These are phyloP conservation scores for Termitomyces sp. DNA, from an alignment of 768 basidiomycete species.

Conservation along the genomic window DNA sequence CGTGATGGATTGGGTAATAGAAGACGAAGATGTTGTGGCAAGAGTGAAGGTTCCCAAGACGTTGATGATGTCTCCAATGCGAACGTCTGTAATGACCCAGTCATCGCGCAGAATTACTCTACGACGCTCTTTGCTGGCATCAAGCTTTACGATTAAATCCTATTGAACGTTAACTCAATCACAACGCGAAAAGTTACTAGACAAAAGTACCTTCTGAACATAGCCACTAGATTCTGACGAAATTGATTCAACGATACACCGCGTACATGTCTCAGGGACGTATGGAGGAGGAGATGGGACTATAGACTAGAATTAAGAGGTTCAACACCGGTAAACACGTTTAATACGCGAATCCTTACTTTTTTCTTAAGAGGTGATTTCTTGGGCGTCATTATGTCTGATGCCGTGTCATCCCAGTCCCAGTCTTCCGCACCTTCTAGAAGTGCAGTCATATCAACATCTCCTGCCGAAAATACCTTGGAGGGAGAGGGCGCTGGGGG, in stretches of 20 bases:
- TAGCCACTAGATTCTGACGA: constrained; percentile 22
- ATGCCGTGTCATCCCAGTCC: constrained; percentile 62
- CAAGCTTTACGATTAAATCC: constrained; percentile 49
- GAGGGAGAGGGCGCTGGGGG: constrained; percentile 17
- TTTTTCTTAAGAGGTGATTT: constrained; percentile 33
- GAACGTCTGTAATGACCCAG: constrained; percentile 67
- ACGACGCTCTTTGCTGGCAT: constrained; percentile 34
- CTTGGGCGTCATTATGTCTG: constrained; percentile 47
- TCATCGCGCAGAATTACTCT: constrained; percentile 69
- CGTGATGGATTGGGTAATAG: constrained; percentile 41
- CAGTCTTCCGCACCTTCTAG: constrained; percentile 68
- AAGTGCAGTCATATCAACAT: constrained; percentile 44
- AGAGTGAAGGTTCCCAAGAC: constrained; percentile 49
- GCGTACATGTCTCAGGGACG: constrained; percentile 38
- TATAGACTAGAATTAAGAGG: constrained; percentile 1
- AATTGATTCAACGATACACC: constrained; percentile 54
- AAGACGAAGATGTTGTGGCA: constrained; percentile 28
- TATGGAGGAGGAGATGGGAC: constrained; percentile 18
- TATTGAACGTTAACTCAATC: constrained; percentile 18
- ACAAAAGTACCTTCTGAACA: constrained; percentile 39
- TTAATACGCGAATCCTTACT: constrained; percentile 11
- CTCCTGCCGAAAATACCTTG: constrained; percentile 21
- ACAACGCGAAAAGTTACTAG: background rate
- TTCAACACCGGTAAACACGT: background rate
- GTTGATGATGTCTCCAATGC: constrained; percentile 74